phyloP scores from a whole-genome alignment of 306 rosid genomes.

The Purshia tridentata region DNA sequence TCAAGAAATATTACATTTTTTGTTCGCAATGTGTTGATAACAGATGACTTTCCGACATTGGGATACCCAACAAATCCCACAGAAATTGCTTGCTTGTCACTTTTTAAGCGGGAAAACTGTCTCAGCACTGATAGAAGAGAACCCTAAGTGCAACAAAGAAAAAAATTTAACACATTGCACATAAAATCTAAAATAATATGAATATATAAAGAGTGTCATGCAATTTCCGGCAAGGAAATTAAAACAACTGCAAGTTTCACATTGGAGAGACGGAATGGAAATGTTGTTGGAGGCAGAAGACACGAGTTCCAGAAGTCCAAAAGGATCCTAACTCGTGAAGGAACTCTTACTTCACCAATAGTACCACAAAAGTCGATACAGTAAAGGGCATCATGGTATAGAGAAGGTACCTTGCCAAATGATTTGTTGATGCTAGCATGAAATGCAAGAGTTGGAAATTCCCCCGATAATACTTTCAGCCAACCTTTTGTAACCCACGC shows the following conservation, averaged over 20 bases:
- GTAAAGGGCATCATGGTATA: background rate
- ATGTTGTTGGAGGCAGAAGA: background rate
- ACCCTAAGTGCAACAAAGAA: slow-evolving; percentile 47
- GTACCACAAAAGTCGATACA: background rate
- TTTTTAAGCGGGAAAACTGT: slow-evolving; percentile 81
- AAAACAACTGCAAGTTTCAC: background rate
- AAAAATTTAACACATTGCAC: background rate
- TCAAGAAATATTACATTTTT: slow-evolving; percentile 59
- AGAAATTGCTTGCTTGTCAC: slow-evolving; percentile 95
- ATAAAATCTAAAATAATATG: background rate
- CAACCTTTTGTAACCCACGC: slow-evolving; percentile 95
- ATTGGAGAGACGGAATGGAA: background rate
- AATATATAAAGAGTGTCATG: background rate
- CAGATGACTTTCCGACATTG: slow-evolving; percentile 96
- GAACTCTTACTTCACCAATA: background rate
- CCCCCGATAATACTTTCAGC: slow-evolving; percentile 82
- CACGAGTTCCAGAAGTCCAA: background rate
- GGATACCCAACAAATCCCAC: slow-evolving; percentile 98
- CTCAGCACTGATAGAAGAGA: slow-evolving; percentile 92
- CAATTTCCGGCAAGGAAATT: background rate
- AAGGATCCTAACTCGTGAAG: background rate
- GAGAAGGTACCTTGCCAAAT: slow-evolving; percentile 75
- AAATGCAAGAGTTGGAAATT: slow-evolving; percentile 91
- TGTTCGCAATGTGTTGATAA: slow-evolving; percentile 81
- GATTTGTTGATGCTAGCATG: slow-evolving; percentile 94